Percentiles rank a stretch among this genome's conserved stretches.
These are phyloP conservation scores for Sinapis alba DNA, from an alignment of 441 rosid genomes.

Conservation along the genomic window DNA sequence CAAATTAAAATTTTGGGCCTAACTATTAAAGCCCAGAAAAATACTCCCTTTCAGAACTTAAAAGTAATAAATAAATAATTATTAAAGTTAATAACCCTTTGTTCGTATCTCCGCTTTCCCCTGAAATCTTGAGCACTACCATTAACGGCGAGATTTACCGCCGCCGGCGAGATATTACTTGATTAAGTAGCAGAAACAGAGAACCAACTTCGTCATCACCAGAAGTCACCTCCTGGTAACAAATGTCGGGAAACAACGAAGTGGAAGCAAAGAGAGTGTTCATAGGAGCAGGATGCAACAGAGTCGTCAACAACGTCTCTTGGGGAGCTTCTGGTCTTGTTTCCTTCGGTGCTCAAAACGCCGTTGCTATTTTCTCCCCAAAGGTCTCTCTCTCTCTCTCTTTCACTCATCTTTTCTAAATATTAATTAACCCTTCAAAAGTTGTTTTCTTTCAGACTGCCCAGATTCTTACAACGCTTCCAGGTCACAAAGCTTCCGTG, in stretches of 20 bases:
- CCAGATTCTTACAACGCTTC: conserved; percentile 86
- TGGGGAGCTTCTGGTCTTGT: conserved; percentile 91
- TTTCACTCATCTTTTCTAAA: neutral
- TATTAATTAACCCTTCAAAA: neutral
- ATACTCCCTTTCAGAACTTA: neutral
- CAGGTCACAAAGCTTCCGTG: conserved; percentile 82
- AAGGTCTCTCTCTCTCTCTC: conserved; percentile 49
- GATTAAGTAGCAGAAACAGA: neutral
- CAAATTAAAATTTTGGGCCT: neutral
- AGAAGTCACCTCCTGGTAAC: too few species aligned
- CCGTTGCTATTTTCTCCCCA: conserved; percentile 80
- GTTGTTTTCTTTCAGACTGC: conserved; percentile 54
- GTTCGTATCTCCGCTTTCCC: neutral
- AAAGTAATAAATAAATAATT: too few species aligned
- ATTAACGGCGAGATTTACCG: conserved; percentile 22
- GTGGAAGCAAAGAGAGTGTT: conserved; percentile 61
- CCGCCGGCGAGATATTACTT: neutral
- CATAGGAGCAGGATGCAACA: conserved; percentile 94
- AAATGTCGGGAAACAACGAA: conserved; percentile 31
- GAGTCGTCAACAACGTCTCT: conserved; percentile 85
- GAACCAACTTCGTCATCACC: neutral
- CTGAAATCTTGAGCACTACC: neutral
- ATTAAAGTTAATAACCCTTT: neutral
- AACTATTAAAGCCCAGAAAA: conserved; percentile 4
- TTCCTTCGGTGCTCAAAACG: conserved; percentile 87